Base-by-base conservation (phyloP, 2,329 filamentous ascomycete genomes). In the Diaporthe australafricana region DNA sequence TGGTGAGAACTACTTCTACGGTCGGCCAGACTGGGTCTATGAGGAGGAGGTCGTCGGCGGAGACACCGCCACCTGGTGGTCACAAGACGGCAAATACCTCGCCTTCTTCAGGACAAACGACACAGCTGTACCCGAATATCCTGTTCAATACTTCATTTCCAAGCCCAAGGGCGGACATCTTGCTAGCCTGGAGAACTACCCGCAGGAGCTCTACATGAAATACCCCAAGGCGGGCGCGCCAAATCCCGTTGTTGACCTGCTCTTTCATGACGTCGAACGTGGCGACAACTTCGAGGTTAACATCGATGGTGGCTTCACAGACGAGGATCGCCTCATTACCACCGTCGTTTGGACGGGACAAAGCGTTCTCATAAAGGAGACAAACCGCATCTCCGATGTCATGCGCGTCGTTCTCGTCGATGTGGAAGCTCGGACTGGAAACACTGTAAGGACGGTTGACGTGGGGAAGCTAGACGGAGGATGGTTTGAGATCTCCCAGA, bases 11-110 rank as follows among this genome's bases (percentile, higher is more conserved):
- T 90, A 96, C 72, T 99, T 99, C 82, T 98, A 99, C 77, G 96
- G 96, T 22, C 90, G 98, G 25, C 96, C 96, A 0, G 97, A 99
- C 81, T 99, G 96, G 96, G 96, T 98, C 0, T 97, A 97, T 79
- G 94, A 97, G 80, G 87, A 89, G 75, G 94, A 97, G 80, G 94
- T 97, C 3, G 94, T 98, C 74, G 82, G 85, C 17, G 92, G 89
- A 1, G 93, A 94, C 76, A 94, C 90, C 73, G 96, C 94, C 6
- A 97, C 95, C 1, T 99, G 97, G 96, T 99, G 95, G 95, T 96
- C 94, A 42, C 88, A 92, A 45, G 94, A 97, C 80, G 96, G 95
- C 66, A 92, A 94, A 77, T 97, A 93, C 79, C 84, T 99, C 72
- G 94, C 96, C 27, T 99, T 98, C 81, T 85, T 99, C 73, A 92